Evolutionary conservation across 208 protist genomes (phyloP), one percentile per base, ranked within the genome.

Genomic region (Kentomonas sorsogonicus): DNA sequence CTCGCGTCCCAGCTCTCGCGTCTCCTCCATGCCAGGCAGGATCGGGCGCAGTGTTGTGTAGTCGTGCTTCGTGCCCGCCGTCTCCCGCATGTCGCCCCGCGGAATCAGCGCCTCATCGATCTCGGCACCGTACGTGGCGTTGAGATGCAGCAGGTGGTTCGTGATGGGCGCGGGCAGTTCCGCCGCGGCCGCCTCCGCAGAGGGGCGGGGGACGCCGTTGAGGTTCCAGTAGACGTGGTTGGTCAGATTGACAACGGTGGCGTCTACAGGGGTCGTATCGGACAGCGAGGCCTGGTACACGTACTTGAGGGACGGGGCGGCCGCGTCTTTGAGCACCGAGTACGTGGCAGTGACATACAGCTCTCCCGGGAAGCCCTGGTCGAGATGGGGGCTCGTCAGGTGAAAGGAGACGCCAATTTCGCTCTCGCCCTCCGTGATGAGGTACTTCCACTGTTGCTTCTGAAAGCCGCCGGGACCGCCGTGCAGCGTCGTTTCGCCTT

Each of bases 171-270:
- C 22, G 11, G 83, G 79, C 20, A 83, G 55, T 15, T 66, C 33
- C 6, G 63, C 46, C 13, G 38, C 52, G 0, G 50, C 63, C 0
- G 58, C 66, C 6, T 61, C 53, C 18, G 34, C 39, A 16, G 44
- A 27, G 10, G 63, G 48, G 11, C 72, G 66, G 3, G 73, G 69
- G 3, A 88, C 74, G 33, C 78, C 83, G 69, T 91, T 91, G 36
- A 93, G 68, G 55, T 93, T 93, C 79, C 81, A 93, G 63, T 90
- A 89, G 9, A 63, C 63, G 61, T 89, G 83, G 62, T 88, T 90
- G 10, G 77, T 74, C 20, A 93, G 45, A 64, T 88, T 90, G 38
- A 88, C 69, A 23, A 86, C 73, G n/a, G 85, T 93, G 26, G 68
- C 65, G 58, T 74, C 50, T 16, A 74, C 82, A 27, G 83, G 76